Evolutionary conservation across 2,329 filamentous ascomycete species (phyloP).

Genomic region (Phialophora macrospora): DNA sequence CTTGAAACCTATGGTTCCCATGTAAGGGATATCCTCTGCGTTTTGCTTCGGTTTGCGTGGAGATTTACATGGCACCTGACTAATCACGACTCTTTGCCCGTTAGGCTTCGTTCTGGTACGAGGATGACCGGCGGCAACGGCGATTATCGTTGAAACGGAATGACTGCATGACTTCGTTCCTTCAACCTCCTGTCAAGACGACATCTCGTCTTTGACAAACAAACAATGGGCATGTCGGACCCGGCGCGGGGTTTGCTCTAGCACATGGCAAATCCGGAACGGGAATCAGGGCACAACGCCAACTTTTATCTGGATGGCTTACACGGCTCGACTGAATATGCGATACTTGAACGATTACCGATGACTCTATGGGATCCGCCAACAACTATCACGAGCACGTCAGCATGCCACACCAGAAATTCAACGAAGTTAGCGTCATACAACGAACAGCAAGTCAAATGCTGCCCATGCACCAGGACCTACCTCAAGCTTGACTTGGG

Average conservation of each 20-base stretch:
- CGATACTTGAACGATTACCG: slow-evolving; percentile 29
- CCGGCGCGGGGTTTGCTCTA: slow-evolving; percentile 41
- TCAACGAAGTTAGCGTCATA: slow-evolving; percentile 34
- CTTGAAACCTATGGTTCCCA: slow-evolving; percentile 70
- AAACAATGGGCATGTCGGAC: slow-evolving; percentile 40
- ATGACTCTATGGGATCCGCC: slow-evolving; percentile 22
- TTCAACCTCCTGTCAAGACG: slow-evolving; percentile 30
- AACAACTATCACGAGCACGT: slow-evolving; percentile 25
- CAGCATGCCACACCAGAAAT: slow-evolving; percentile 33
- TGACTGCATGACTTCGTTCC: slow-evolving; percentile 48
- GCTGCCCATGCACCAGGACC: slow-evolving; percentile 27
- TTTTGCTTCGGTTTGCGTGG: slow-evolving; percentile 81
- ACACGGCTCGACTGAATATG: slow-evolving; percentile 32
- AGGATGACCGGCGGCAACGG: slow-evolving; percentile 63
- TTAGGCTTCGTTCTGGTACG: slow-evolving; percentile 83
- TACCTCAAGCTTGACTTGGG: slow-evolving; percentile 9
- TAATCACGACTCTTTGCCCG: slow-evolving; percentile 80
- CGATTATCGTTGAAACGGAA: slow-evolving; percentile 59
- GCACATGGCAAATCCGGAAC: slow-evolving; percentile 42
- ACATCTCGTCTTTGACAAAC: slow-evolving; percentile 23
- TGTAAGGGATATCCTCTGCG: slow-evolving; percentile 89
- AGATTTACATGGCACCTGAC: slow-evolving; percentile 74
- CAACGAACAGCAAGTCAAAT: slow-evolving; percentile 30
- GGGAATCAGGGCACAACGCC: slow-evolving; percentile 30
- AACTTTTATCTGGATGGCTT: slow-evolving; percentile 32